Base-by-base conservation (phyloP, 2,329 filamentous ascomycete genomes). In the Phyllosticta citriasiana region DNA sequence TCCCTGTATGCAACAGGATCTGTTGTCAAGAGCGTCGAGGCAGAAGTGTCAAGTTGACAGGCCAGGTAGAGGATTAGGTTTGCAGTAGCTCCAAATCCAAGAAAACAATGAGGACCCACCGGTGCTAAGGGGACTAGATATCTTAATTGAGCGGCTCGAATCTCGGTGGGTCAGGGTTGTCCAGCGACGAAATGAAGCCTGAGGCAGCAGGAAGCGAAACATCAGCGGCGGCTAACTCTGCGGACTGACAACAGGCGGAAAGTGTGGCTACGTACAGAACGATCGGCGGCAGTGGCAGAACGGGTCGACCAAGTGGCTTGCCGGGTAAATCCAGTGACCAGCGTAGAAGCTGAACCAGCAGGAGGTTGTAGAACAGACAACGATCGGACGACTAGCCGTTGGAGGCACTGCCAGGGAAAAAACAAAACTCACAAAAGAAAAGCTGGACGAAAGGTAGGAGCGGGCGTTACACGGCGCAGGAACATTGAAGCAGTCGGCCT, bases 311-410 rank as follows among this genome's bases (percentile, higher is more conserved):
- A 67, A 68, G 66, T 67, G 71, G 68, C 65, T 71, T 72, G 72
- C 72, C 71, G 72, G 72, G 69, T 74, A 74, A 74, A 74, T 73
- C 68, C 70, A 72, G 69, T 69, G 19, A 35, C 51, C 51, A 25
- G 24, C 51, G 19, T 53, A 53, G 24, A 53, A 53, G 51, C 27
- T 30, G 27, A 6, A 53, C 10, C 19, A 53, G 51, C 9, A 61
- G 56, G 54, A 61, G 53, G 26, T 19, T 9, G 19, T 53, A 53
- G 51, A 50, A 30, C 63, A 35, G 58, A 64, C 66, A 69, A 69
- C 67, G 68, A 67, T 68, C 60, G 57, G 53, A 56, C 68, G 67
- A 71, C 33, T 40, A 40, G 33, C 33, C 33, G 72, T 69, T 70
- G 66, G 66, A 68, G 70, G 65, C 66, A 71, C 66, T 59, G 67